Percentiles rank a stretch among this genome's conserved stretches.
phyloP scores from a whole-genome alignment of 2,329 filamentous ascomycete species.

The Aspergillus intermedius region DNA sequence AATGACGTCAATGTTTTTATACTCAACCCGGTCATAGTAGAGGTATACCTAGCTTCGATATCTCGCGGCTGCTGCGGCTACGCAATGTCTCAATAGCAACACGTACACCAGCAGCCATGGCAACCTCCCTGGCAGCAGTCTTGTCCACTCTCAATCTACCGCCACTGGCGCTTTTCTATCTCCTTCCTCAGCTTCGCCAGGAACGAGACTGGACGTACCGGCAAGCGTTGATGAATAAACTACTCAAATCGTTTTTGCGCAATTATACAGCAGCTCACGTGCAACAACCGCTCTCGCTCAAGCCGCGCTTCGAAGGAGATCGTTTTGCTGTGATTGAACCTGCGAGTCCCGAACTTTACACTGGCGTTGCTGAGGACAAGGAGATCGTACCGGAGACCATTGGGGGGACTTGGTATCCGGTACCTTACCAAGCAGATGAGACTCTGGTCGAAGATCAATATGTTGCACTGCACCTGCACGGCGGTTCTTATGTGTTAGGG shows the following conservation, averaged over 20 bases:
- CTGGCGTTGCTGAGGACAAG: slow-evolving; percentile 7
- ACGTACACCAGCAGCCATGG: too few relatives aligned
- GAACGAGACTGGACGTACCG: slow-evolving; percentile 11
- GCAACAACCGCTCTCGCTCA: slow-evolving; percentile 9
- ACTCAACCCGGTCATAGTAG: too few relatives aligned
- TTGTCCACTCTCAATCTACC: neutral
- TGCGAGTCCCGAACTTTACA: slow-evolving; percentile 4
- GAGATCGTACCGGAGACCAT: slow-evolving; percentile 9
- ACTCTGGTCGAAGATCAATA: slow-evolving; percentile 5
- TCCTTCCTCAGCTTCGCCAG: slow-evolving; percentile 3
- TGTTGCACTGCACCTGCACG: slow-evolving; percentile 14
- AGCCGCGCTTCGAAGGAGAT: slow-evolving; percentile 5
- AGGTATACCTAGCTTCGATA: too few relatives aligned
- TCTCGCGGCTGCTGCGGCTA: too few relatives aligned
- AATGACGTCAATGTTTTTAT: too few relatives aligned
- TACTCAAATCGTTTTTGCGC: slow-evolving; percentile 7
- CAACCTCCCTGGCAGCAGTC: too few relatives aligned
- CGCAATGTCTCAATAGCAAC: too few relatives aligned
- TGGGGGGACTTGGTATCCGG: slow-evolving; percentile 13
- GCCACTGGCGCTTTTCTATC: neutral
- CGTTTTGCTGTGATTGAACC: slow-evolving; percentile 11
- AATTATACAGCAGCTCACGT: slow-evolving; percentile 4
- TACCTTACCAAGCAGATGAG: neutral
- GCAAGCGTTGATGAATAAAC: slow-evolving; percentile 5
- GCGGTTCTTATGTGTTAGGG: slow-evolving; percentile 13